Base-by-base conservation (phyloP, 768 basidiomycete genomes). In the Sutorius australiensis region DNA sequence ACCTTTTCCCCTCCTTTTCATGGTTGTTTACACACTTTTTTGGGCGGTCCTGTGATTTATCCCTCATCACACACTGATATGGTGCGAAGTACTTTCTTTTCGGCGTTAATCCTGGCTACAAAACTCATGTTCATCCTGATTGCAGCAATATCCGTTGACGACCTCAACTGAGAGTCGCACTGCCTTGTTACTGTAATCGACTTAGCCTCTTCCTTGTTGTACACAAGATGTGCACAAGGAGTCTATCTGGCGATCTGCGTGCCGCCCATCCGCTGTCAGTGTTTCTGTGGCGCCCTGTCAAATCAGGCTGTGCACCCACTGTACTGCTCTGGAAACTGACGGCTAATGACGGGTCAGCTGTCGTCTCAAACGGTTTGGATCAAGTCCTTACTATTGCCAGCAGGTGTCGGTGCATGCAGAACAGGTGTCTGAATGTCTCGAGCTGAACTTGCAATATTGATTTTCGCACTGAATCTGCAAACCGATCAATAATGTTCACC, bases 341-440 rank as follows among this genome's bases (percentile, higher is more conserved):
- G 84, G 67, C 87, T 89, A 57, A 34, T 51, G 49, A 43, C 58
- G 54, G 53, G 57, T 62, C 46, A 72, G 71, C 40, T 42, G 38
- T 54, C 57, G 21, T 61, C 36, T 46, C 36, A n/a, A 37, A 0
- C 45, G 30, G 34, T 17, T 46, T 36, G 59, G 8, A 32, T 51
- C 51, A 46, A 48, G 46, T 54, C 68, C 86, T 72, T 67, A 89
- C 87, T 86, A 86, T 69, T 87, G 86, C 87, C 87, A 89, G 64
- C 87, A 89, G 24, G 82, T 82, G 24, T 64, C 72, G 30, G 65
- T 72, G 70, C 87, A 89, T 28, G 75, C 68, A 24, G 82, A 78
- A 61, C 87, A 89, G 53, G 81, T 72, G 27, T 48, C 58, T 30
- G 83, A 83, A 69, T 89, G 87, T 16, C 68, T 68, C 10, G 78